phyloP scores from a whole-genome alignment of 306 rosid species.

The Cotoneaster glaucophyllus region DNA sequence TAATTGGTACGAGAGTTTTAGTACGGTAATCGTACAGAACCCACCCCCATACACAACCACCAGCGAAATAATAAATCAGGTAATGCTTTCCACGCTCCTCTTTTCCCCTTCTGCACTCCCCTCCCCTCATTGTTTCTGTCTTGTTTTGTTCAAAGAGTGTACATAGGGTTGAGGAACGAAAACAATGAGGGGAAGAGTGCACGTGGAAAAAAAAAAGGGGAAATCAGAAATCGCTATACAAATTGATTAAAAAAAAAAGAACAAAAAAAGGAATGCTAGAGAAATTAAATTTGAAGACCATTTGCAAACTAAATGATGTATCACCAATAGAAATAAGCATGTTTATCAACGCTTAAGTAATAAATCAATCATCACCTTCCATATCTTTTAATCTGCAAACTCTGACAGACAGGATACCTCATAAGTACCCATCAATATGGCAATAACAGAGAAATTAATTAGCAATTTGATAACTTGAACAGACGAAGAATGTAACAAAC shows the following conservation, averaged over 20 bases:
- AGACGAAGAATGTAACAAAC: not conserved
- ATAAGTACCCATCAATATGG: not conserved
- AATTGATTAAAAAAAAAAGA: too few relatives aligned
- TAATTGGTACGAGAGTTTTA: too few relatives aligned
- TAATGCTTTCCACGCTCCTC: not conserved
- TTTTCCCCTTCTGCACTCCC: not conserved
- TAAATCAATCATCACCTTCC: too few relatives aligned
- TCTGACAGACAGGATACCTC: too few relatives aligned
- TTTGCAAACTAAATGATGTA: too few relatives aligned
- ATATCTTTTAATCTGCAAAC: too few relatives aligned
- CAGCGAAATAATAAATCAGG: not conserved
- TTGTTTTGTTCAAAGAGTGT: not conserved
- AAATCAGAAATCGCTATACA: too few relatives aligned
- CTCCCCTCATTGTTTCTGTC: not conserved
- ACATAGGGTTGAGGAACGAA: not conserved
- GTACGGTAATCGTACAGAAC: too few relatives aligned
- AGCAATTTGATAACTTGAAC: not conserved
- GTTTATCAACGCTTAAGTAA: too few relatives aligned
- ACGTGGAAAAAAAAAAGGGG: not conserved
- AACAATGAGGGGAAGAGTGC: not conserved
- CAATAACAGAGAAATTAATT: not conserved
- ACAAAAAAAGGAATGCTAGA: too few relatives aligned
- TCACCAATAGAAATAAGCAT: too few relatives aligned
- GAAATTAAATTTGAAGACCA: too few relatives aligned
- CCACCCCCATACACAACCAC: not conserved